These are phyloP conservation scores for Phialemoniopsis sp. DNA, from an alignment of 2,329 filamentous ascomycete genomes.

Conservation along the genomic window DNA sequence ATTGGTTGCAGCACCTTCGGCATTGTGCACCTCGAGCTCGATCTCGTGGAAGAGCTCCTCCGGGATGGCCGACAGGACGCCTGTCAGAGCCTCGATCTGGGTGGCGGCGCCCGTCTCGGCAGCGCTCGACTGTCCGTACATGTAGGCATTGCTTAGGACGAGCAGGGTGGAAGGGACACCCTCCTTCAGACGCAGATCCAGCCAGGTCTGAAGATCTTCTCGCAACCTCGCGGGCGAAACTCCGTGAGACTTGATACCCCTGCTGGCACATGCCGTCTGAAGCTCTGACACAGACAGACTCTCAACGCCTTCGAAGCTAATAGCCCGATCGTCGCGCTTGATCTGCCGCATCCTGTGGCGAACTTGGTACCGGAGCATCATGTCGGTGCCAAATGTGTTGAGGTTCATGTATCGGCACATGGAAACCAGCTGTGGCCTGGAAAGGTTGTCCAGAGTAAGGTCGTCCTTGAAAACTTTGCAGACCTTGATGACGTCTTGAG, in stretches of 20 bases:
- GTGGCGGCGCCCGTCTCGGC: slow-evolving; percentile 77
- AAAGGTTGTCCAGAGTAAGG: slow-evolving; percentile 93
- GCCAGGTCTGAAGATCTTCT: slow-evolving; percentile 88
- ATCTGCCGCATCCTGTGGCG: slow-evolving; percentile 98
- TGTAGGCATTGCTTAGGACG: slow-evolving; percentile 95
- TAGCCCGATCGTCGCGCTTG: slow-evolving; percentile 94
- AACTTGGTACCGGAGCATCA: slow-evolving; percentile 95
- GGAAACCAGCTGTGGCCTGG: slow-evolving; percentile 88
- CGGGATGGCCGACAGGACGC: slow-evolving; percentile 89
- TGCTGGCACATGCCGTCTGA: slow-evolving; percentile 85
- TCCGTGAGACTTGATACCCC: slow-evolving; percentile 88
- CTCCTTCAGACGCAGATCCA: slow-evolving; percentile 88
- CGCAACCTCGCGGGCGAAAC: slow-evolving; percentile 84
- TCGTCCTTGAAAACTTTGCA: slow-evolving; percentile 99
- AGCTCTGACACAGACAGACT: slow-evolving; percentile 90
- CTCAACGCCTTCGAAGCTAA: slow-evolving; percentile 89
- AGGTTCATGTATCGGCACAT: slow-evolving; percentile 99
- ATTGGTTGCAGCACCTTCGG: slow-evolving; percentile 96
- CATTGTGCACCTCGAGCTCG: slow-evolving; percentile 94
- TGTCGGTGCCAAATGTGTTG: slow-evolving; percentile 94
- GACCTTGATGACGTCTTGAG: slow-evolving; percentile 93
- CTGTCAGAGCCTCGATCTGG: slow-evolving; percentile 89
- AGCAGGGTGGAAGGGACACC: slow-evolving; percentile 95
- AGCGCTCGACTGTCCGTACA: slow-evolving; percentile 68
- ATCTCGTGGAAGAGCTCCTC: slow-evolving; percentile 99